Conservation (phyloP, 2,329 filamentous ascomycete genomes). For the Fusarium sp. region DNA sequence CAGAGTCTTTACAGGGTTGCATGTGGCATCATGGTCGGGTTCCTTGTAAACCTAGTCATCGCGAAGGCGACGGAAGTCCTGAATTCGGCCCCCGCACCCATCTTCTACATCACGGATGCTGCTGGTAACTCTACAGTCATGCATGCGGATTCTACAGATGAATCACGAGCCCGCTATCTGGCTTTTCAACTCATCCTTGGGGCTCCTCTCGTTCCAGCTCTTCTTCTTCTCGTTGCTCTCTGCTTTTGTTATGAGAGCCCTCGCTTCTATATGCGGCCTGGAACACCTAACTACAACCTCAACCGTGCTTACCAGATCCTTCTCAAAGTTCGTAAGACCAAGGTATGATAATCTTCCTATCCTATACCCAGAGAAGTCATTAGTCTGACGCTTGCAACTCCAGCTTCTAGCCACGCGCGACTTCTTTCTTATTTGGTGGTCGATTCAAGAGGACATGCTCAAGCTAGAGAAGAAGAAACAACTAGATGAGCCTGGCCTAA, state of each 20-base stretch:
- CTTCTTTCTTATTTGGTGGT: conserved; percentile 54
- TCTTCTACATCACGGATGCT: not conserved
- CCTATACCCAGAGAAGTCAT: accelerated
- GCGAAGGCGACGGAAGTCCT: conserved; percentile 18
- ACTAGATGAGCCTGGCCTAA: too few relatives aligned
- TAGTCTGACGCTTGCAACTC: not conserved
- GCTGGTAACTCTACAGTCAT: too few relatives aligned
- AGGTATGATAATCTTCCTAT: conserved; percentile 1
- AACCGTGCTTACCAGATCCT: conserved; percentile 54
- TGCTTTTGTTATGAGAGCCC: conserved; percentile 60
- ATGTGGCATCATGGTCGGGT: conserved; percentile 46
- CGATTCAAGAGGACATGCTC: not conserved
- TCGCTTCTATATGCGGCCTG: conserved; percentile 56
- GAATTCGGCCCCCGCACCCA: not conserved
- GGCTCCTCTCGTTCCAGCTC: conserved; percentile 54
- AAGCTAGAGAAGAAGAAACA: too few relatives aligned
- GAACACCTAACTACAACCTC: conserved; percentile 53
- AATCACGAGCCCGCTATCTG: not conserved
- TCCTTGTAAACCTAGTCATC: conserved; percentile 42
- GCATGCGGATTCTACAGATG: too few relatives aligned
- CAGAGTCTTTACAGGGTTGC: conserved; percentile 37
- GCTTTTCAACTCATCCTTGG: conserved; percentile 54
- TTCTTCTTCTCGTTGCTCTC: conserved; percentile 53
- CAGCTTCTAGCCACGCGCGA: conserved; percentile 58
- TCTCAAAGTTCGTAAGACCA: conserved; percentile 52